A percentile compares a stretch with the other conserved stretches of the same genome.
These are phyloP conservation scores for Penicillium palitans DNA, from an alignment of 2,329 filamentous ascomycete species.

Conservation along the genomic window DNA sequence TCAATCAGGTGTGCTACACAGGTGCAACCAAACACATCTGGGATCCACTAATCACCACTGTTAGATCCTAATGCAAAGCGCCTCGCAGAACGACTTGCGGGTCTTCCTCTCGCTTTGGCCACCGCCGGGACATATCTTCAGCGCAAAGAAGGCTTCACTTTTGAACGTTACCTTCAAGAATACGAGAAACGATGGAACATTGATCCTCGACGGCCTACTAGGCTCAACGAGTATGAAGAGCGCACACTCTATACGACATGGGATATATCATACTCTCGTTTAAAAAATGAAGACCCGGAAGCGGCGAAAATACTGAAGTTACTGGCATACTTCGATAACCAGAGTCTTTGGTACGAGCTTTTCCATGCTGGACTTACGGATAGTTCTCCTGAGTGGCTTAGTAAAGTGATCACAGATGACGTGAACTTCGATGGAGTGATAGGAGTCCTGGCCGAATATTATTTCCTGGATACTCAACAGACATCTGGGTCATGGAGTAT, in stretches of 20 bases:
- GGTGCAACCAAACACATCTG: no score
- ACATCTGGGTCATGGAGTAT: no score
- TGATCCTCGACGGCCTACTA: no score
- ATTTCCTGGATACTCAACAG: no score
- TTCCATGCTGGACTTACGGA: constrained; percentile 3
- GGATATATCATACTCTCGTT: not conserved
- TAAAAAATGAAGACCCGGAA: not conserved
- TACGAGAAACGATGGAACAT: not conserved
- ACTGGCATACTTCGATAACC: not conserved
- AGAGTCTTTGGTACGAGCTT: constrained; percentile 5
- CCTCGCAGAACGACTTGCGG: not conserved
- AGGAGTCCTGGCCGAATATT: not conserved
- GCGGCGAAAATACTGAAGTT: not conserved
- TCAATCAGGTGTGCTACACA: no score
- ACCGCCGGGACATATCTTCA: not conserved
- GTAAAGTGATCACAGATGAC: not conserved
- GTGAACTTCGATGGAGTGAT: constrained; percentile 2
- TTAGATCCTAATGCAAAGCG: no score
- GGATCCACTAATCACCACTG: no score
- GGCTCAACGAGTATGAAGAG: no score
- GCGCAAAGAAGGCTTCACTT: not conserved
- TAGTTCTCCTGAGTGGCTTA: constrained; percentile 3
- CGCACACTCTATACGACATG: not conserved
- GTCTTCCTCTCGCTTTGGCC: not conserved
- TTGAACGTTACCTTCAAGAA: not conserved